Evolutionary conservation across 495 filamentous ascomycete genomes (phyloP), one percentile per base, ranked within the genome.

Genomic region (Hypoxylon subgilvum): DNA sequence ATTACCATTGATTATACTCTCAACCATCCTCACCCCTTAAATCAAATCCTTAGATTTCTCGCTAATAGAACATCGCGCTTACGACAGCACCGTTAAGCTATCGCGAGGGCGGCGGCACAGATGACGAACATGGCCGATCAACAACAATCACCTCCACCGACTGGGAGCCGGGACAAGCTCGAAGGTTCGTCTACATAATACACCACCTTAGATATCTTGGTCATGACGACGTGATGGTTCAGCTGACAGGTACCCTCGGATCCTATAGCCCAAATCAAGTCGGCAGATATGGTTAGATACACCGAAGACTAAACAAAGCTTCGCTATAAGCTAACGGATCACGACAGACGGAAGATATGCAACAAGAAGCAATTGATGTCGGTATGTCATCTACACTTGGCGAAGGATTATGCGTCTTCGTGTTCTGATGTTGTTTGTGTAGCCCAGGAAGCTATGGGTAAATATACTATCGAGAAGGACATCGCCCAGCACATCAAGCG

Each of bases 401-500:
- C 14, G 16, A 34, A 12, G 41, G 18, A 19, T 27, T 34, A 6
- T 35, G n/a, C 32, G 12, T 44, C 8, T 40, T 39, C 16, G 27
- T 19, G 5, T 45, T 55, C 49, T 57, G 6, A 54, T 42, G 9
- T 41, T 14, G 16, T 23, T 39, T 31, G 12, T 30, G 58, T 52
- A 97, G 94, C 94, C 43, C 88, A 89, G 73, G 89, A 94, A 76
- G 95, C 93, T 8, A 97, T 97, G 88, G 82, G 83, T 22, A 93
- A 95, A 72, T 93, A 83, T 74, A 92, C 83, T 63, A 88, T 99
- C 61, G 94, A 99, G 74, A 97, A 97, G 89, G 94, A 98, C 61
- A 97, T 98, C 66, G 94, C 94, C 1, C 92, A 96, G 68, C 88
- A 91, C 73, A 97, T 97, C 79, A 97, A 97, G 82, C 89, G 90